Evolutionary conservation across 2,329 filamentous ascomycete species (phyloP), one percentile per base, ranked within the genome.

Genomic region (Neonectria neomacrospora): DNA sequence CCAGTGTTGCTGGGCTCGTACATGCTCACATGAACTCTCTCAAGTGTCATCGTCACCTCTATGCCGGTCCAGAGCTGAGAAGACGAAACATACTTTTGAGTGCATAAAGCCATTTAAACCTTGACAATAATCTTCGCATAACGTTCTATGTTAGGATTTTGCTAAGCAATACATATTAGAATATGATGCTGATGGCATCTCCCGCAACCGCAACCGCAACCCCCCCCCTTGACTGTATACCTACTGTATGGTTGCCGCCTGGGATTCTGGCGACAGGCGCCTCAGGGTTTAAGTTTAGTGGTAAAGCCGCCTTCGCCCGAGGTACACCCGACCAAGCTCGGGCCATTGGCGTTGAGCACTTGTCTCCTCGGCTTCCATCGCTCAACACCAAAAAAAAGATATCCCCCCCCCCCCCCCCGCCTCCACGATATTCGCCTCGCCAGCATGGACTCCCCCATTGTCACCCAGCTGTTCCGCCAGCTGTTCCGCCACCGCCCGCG

Each of bases 401-500:
- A 37, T 14, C 16, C 50, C 48, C 18, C 30, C 42, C 16, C 26
- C 39, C 22, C 60, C 16, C 50, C 48, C 18, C 30, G 30, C 16
- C 26, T 45, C 22, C 60, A 63, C 28, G 54, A 63, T 63, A 44
- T 44, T 52, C 42, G 54, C 47, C 14, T 45, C 37, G n/a, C 16
- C 37, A 69, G 69, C 70, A 97, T 97, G 94, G 94, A 97, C 81
- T 94, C 92, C 18, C 90, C 91, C 63, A 82, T 92, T 66, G 85
- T 94, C 69, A 88, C 88, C 52, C 91, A 90, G 76, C 85, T 97
- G 75, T 95, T 97, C 74, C 88, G 91, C 73, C 92, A 93, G 82
- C 87, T 98, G 44, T 96, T 97, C 73, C 88, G 88, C 47, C 92
- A 94, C 74, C 74, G 77, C 7, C 74, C 78, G 2, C 71, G 72